Evolutionary conservation across 2,329 filamentous ascomycete genomes (phyloP).

Genomic region (Dactylellina drechsleri): DNA sequence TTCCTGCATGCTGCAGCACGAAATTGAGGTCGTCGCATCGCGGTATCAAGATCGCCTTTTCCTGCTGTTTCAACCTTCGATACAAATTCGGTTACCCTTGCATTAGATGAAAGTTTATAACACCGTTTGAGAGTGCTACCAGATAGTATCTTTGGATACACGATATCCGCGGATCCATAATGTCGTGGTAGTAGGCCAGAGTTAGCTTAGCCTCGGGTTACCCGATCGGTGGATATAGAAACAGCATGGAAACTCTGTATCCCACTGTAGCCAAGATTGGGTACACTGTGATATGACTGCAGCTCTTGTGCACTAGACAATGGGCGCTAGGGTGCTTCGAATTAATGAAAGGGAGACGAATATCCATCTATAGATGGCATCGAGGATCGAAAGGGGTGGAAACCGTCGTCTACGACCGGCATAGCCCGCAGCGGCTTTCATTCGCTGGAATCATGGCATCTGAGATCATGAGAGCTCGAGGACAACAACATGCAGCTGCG

Average conservation of each 20-base stretch:
- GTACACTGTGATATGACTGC: constrained; percentile 33
- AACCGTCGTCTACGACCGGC: constrained; percentile 25
- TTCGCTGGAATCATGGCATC: not conserved
- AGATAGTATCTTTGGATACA: constrained; percentile 10
- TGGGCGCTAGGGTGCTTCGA: constrained; percentile 4
- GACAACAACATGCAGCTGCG: not conserved
- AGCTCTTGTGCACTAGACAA: constrained; percentile 16
- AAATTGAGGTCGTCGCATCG: constrained; percentile 18
- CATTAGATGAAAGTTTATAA: constrained; percentile 29
- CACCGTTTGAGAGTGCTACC: constrained; percentile 23
- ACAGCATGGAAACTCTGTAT: constrained; percentile 18
- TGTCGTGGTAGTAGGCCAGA: not conserved
- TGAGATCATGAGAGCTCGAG: not conserved
- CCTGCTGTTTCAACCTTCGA: constrained; percentile 43
- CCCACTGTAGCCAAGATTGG: constrained; percentile 14
- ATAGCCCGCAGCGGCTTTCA: constrained; percentile 22
- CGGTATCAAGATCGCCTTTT: constrained; percentile 25
- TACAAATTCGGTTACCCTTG: constrained; percentile 37
- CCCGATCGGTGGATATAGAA: constrained; percentile 45
- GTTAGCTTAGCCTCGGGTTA: not conserved
- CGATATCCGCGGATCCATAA: constrained; percentile 16
- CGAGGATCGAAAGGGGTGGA: constrained; percentile 21
- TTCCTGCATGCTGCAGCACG: constrained; percentile 45
- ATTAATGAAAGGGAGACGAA: constrained; percentile 16
- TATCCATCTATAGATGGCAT: constrained; percentile 9